Conservation (phyloP, 768 basidiomycete genomes). For the Naganishia vaughanmartiniae region DNA sequence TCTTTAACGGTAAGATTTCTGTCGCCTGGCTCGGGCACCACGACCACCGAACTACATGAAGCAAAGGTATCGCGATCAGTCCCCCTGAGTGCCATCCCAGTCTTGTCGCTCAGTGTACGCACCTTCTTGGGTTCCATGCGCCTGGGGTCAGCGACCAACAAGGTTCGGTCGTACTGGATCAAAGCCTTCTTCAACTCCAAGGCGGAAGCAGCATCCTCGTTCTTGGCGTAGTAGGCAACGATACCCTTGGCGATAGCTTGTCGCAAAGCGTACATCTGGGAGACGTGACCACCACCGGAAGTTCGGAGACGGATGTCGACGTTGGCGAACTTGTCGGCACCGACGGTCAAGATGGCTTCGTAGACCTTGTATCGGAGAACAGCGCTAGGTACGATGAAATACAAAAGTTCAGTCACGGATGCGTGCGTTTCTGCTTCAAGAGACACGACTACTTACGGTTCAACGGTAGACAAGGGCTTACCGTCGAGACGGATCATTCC, state of each 20-base stretch:
- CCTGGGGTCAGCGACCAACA: constrained; percentile 61
- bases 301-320: constrained; percentile 97
- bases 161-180: constrained; percentile 78
- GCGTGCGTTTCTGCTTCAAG: not conserved
- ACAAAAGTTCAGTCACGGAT: not conserved
- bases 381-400: constrained; percentile 37
- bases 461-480: constrained; percentile 90
- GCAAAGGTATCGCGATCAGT: not conserved
- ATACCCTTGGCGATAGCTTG: constrained; percentile 98
- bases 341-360: constrained; percentile 90
- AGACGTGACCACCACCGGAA: constrained; percentile 98
- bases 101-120: constrained; percentile 3
- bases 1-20: constrained; percentile 63
- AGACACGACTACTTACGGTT: constrained; percentile 58
- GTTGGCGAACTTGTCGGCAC: constrained; percentile 77
- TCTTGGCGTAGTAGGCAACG: constrained; percentile 93
- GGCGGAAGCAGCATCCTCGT: constrained; percentile 93
- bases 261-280: constrained; percentile 97
- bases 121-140: constrained; percentile 96
- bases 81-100: not conserved
- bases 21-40: constrained; percentile 96
- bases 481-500: constrained; percentile 96
- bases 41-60: constrained; percentile 75
- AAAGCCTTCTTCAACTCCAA: constrained; percentile 98
- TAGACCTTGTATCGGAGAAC: constrained; percentile 97